These are phyloP conservation scores for Ceriops tagal DNA, from an alignment of 345 rosid species.

Conservation along the genomic window DNA sequence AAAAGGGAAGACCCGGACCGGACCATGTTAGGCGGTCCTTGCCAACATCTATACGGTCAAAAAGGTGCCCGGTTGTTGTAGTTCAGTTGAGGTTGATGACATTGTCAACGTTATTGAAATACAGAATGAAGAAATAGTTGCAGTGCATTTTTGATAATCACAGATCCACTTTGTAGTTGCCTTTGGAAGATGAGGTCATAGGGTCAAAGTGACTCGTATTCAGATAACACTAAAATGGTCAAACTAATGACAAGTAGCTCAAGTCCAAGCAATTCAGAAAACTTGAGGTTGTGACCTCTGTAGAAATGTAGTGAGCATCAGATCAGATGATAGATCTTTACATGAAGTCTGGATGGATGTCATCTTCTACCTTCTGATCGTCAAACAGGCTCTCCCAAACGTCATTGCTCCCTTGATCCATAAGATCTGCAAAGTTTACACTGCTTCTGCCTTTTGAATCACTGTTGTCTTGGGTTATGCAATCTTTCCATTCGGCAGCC, in stretches of 20 bases:
- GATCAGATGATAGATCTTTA: conserved; percentile 10
- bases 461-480: conserved; percentile 32
- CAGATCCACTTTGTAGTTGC: too few species aligned
- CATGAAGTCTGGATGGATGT: conserved; percentile 63
- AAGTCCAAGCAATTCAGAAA: not conserved
- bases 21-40: not conserved
- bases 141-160: too few species aligned
- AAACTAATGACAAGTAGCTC: not conserved
- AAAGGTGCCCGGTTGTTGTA: not conserved
- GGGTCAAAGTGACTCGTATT: too few species aligned
- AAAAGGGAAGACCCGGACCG: too few species aligned
- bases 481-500: conserved; percentile 44
- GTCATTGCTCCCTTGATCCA: conserved; percentile 11
- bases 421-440: conserved; percentile 12
- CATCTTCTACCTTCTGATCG: conserved; percentile 56
- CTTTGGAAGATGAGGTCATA: too few species aligned
- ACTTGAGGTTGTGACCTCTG: not conserved
- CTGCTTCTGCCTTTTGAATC: not conserved
- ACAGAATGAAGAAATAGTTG: too few species aligned
- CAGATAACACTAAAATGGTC: too few species aligned
- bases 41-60: not conserved
- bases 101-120: not conserved
- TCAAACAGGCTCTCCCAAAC: conserved; percentile 21
- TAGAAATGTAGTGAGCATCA: not conserved
- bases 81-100: not conserved